These are phyloP conservation scores for Cyberlindnera suaveolens DNA, from an alignment of 805 yeast genomes.

Conservation along the genomic window DNA sequence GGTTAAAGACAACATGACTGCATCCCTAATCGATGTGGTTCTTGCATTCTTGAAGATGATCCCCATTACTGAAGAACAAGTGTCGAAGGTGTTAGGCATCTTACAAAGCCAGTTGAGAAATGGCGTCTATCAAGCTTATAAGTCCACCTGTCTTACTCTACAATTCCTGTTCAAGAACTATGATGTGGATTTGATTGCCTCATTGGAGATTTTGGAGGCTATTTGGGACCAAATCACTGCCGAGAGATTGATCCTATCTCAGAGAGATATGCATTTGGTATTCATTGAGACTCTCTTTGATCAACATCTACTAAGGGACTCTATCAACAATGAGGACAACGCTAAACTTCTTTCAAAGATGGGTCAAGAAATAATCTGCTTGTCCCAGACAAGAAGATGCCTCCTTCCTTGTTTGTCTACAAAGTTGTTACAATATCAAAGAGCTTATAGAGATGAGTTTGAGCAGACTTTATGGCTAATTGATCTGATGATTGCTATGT, in stretches of 20 bases:
- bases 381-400: slow-evolving; percentile 58
- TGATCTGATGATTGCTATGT: slow-evolving; percentile 38
- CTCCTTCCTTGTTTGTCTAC: slow-evolving; percentile 55
- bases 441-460: slow-evolving; percentile 26
- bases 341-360: slow-evolving; percentile 24
- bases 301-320: slow-evolving; percentile 31
- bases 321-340: slow-evolving; percentile 27
- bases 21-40: slow-evolving; percentile 23
- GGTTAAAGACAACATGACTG: slow-evolving; percentile 25
- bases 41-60: slow-evolving; percentile 14
- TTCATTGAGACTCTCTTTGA: slow-evolving; percentile 48
- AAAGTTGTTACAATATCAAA: slow-evolving; percentile 40
- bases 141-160: slow-evolving; percentile 10
- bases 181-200: slow-evolving; percentile 14
- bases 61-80: slow-evolving; percentile 15
- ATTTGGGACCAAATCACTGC: slow-evolving; percentile 56
- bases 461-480: slow-evolving; percentile 45
- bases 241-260: slow-evolving; percentile 58
- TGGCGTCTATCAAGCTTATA: slow-evolving; percentile 10
- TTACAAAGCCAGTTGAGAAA: slow-evolving; percentile 13
- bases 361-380: slow-evolving; percentile 38
- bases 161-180: slow-evolving; percentile 16
- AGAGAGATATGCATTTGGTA: slow-evolving; percentile 52
- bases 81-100: slow-evolving; percentile 12
- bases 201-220: slow-evolving; percentile 30